phyloP scores from a whole-genome alignment of 441 rosid species.

The Biscutella laevigata region DNA sequence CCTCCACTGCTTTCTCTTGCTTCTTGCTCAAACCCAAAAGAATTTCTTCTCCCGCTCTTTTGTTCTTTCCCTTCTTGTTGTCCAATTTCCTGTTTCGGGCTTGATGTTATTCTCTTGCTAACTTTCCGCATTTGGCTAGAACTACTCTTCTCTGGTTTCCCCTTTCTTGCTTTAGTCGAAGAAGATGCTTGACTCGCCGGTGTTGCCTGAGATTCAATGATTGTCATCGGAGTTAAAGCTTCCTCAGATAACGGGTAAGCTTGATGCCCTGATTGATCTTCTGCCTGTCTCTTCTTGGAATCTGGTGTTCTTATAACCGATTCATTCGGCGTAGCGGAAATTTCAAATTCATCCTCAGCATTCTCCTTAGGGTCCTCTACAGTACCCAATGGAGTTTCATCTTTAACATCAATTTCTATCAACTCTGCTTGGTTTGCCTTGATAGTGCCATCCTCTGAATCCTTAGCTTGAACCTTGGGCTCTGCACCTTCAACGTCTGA shows the following conservation, averaged over 20 bases:
- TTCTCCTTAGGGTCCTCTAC: conserved; percentile 30
- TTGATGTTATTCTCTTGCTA: conserved; percentile 53
- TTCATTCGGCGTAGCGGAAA: conserved; percentile 25
- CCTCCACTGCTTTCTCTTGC: conserved; percentile 63
- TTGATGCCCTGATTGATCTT: conserved; percentile 46
- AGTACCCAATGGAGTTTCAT: conserved; percentile 24
- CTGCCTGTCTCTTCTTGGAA: conserved; percentile 36
- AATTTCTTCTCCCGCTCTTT: conserved; percentile 54
- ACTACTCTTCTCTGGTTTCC: conserved; percentile 39
- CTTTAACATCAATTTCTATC: conserved; percentile 32
- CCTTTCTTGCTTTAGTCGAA: conserved; percentile 49
- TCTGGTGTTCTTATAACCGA: conserved; percentile 34
- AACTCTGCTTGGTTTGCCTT: conserved; percentile 24
- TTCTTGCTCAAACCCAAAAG: conserved; percentile 70
- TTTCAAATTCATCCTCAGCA: conserved; percentile 28
- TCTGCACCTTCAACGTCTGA: conserved; percentile 45
- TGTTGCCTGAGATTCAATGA: conserved; percentile 74
- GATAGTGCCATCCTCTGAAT: conserved; percentile 28
- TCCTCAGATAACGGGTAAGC: conserved; percentile 37
- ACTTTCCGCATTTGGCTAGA: conserved; percentile 52
- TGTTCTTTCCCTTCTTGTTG: conserved; percentile 50
- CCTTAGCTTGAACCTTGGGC: conserved; percentile 32
- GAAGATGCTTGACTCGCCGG: conserved; percentile 61
- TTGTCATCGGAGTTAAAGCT: conserved; percentile 54
- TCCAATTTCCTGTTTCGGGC: conserved; percentile 44